Conservation (phyloP, 2,329 filamentous ascomycete species). For the Apiospora malaysiana region DNA sequence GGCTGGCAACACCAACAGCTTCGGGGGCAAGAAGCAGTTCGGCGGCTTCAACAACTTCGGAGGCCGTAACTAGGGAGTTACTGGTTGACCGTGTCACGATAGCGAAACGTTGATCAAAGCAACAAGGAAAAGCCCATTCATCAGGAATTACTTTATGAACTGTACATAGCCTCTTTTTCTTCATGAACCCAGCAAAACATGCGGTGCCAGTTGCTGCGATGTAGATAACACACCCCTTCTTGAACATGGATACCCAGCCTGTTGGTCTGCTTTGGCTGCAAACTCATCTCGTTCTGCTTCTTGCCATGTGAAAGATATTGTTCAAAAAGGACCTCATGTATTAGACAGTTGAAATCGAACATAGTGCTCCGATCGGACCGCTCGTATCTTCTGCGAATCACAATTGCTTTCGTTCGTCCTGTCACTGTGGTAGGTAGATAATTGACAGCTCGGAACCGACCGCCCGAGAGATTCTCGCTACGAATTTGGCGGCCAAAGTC, state of each 20-base stretch:
- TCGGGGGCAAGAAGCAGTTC: slow-evolving; percentile 3
- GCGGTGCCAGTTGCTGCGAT: background rate
- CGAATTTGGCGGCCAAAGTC: too few relatives aligned
- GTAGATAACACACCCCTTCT: background rate
- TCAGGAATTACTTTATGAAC: background rate
- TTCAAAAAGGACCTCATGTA: too few relatives aligned
- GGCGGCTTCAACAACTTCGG: background rate
- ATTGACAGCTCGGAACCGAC: too few relatives aligned
- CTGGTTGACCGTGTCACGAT: background rate
- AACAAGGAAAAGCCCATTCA: background rate
- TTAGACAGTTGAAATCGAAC: background rate
- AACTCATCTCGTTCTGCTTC: background rate
- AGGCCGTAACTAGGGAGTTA: background rate
- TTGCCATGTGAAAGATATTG: background rate
- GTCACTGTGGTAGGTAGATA: too few relatives aligned
- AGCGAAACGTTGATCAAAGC: background rate
- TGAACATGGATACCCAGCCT: background rate
- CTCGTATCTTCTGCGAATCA: too few relatives aligned
- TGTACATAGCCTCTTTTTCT: slow-evolving; percentile 18
- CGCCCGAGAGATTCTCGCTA: too few relatives aligned
- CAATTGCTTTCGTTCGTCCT: too few relatives aligned
- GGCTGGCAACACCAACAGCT: background rate
- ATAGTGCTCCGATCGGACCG: background rate
- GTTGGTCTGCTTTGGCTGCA: background rate
- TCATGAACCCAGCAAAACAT: background rate